These are phyloP conservation scores for Quercus lobata DNA, from an alignment of 331 rosid species.

Conservation along the genomic window DNA sequence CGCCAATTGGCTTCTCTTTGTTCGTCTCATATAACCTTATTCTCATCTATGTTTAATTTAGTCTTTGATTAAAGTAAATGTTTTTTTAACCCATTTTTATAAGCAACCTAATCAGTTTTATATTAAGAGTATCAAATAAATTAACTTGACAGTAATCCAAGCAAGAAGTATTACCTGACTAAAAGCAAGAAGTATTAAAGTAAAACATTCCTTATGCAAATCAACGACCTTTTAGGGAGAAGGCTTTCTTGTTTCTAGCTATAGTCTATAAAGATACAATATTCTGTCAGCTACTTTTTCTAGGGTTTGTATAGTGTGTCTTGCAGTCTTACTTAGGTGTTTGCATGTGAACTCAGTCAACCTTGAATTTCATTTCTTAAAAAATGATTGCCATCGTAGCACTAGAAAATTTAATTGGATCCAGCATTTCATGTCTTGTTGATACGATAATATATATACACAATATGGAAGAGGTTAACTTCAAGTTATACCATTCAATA, in stretches of 20 bases:
- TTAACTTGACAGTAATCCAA: background rate
- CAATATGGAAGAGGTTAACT: too few relatives aligned
- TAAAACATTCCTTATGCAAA: constrained; percentile 5
- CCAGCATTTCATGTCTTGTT: too few relatives aligned
- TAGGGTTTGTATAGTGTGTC: background rate
- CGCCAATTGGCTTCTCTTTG: background rate
- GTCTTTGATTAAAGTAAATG: background rate
- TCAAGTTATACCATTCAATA: too few relatives aligned
- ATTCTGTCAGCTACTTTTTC: background rate
- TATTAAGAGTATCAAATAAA: background rate
- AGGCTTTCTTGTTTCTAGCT: background rate
- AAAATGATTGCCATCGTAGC: too few relatives aligned
- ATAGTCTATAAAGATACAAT: background rate
- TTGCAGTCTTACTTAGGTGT: background rate
- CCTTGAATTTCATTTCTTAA: too few relatives aligned
- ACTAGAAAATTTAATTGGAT: too few relatives aligned
- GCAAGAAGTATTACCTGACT: background rate
- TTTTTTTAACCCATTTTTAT: background rate
- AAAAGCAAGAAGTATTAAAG: background rate
- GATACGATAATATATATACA: too few relatives aligned
- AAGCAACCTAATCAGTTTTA: background rate
- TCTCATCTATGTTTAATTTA: background rate
- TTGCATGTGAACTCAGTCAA: too few relatives aligned
- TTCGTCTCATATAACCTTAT: background rate
- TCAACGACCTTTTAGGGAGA: background rate